Evolutionary conservation across 2,329 filamentous ascomycete genomes (phyloP).

Genomic region (Beauveria pseudobassiana): DNA sequence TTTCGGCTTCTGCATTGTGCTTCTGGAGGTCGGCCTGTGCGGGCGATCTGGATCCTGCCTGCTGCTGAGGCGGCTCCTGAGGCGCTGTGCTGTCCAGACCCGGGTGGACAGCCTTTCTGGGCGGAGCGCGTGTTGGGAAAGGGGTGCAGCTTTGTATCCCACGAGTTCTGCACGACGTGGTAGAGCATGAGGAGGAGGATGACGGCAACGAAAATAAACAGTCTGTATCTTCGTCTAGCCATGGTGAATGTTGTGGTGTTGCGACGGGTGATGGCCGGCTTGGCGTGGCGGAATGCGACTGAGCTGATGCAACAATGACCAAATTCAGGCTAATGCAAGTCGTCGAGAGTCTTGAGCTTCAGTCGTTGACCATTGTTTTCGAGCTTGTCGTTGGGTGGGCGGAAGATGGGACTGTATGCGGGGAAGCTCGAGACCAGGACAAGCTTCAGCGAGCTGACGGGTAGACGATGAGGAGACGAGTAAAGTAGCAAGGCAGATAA

Average conservation of each 20-base stretch:
- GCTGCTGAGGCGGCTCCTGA: background rate
- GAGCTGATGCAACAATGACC: background rate
- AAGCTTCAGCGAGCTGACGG: background rate
- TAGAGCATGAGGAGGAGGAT: constrained; percentile 48
- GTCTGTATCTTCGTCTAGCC: constrained; percentile 54
- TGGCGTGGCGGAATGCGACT: background rate
- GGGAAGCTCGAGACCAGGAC: background rate
- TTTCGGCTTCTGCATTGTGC: background rate
- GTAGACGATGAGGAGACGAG: background rate
- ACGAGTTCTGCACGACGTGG: constrained; percentile 37
- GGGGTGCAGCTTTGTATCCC: constrained; percentile 19
- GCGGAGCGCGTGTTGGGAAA: background rate
- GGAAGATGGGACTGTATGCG: background rate
- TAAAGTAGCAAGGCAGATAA: background rate
- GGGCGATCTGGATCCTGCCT: background rate
- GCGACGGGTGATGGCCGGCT: background rate
- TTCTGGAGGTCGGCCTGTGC: background rate
- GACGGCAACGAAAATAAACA: constrained; percentile 49
- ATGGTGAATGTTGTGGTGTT: constrained; percentile 29
- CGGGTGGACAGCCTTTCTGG: background rate
- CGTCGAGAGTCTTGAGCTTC: background rate
- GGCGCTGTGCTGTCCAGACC: background rate
- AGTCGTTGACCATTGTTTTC: background rate
- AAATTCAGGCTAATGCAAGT: background rate
- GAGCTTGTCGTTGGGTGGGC: background rate